phyloP scores from a whole-genome alignment of 306 rosid species.

The Geum urbanum region DNA sequence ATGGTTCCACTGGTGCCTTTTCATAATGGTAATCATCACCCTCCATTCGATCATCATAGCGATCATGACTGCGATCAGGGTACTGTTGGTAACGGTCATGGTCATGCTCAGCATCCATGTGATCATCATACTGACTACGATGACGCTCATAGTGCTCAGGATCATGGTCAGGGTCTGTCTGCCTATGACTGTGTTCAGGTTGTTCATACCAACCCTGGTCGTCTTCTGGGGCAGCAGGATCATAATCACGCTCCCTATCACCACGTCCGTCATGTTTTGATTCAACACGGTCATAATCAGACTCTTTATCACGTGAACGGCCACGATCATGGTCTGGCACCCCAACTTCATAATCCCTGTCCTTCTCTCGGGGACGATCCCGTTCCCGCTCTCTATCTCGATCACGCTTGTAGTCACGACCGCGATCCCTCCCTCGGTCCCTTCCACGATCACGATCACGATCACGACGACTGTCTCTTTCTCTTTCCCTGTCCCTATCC shows the following conservation, averaged over 20 bases:
- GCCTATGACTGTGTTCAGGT: conserved; percentile 60
- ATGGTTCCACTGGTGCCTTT: conserved; percentile 53
- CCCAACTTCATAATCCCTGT: conserved; percentile 69
- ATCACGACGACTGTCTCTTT: conserved; percentile 68
- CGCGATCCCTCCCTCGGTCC: conserved; percentile 61
- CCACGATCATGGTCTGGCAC: conserved; percentile 52
- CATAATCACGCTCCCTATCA: conserved; percentile 53
- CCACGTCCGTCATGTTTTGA: conserved; percentile 64
- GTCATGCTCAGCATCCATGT: conserved; percentile 48
- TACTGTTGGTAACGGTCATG: conserved; percentile 57
- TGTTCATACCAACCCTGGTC: conserved; percentile 64
- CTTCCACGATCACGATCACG: conserved; percentile 56
- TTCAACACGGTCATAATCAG: conserved; percentile 62
- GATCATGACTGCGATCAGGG: conserved; percentile 40
- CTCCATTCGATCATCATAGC: conserved; percentile 53
- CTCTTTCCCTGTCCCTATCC: conserved; percentile 69
- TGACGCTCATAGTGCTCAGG: conserved; percentile 54
- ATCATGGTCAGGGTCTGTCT: conserved; percentile 61
- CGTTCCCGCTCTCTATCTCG: conserved; percentile 53
- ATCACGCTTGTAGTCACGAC: conserved; percentile 56
- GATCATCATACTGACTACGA: conserved; percentile 61
- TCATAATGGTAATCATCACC: conserved; percentile 64
- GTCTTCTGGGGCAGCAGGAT: conserved; percentile 55
- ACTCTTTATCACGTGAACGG: conserved; percentile 63
- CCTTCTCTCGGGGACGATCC: conserved; percentile 61